Base-by-base conservation (phyloP, 345 rosid genomes). In the Citrus sp. region DNA sequence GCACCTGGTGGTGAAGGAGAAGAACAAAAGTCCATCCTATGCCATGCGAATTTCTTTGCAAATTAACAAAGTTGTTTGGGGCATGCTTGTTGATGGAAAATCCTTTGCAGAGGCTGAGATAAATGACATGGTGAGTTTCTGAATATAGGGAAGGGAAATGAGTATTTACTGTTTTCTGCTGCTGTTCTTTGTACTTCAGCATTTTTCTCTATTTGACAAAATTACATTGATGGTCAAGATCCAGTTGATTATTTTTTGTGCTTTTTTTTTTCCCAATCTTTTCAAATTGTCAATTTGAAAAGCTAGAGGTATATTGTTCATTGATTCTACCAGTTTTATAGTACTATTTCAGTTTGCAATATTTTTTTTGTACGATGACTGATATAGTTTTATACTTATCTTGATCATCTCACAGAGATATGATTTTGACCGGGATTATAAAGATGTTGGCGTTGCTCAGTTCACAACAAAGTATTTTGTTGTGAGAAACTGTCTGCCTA, bases 41-140 rank as follows among this genome's bases (percentile, higher is more conserved):
- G 99, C 99, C 64, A 96, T 96, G 99, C 97, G 95, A 60, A 91
- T 96, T 78, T 92, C 98, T 56, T 84, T 96, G 86, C 92, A 92
- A 87, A 96, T 94, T 65, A 85, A 86, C 66, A 92, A 92, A 83
- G 95, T 96, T 60, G 98, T 94, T 67, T 96, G 99, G 99, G 89
- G 89, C 85, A 96, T 96, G 99, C 97, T 96, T 80, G 83, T 92
- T 73, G 99, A 96, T 85, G 97, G 97, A 65, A 96, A 96, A 92
- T 81, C 98, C 75, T 94, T 96, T 90, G 99, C 99, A 25, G 99
- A 96, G 86, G 97, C 98, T 67, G 98, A 96, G 92, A 96, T 96
- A 84, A 96, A 90, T 89, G 98, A 96, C 87, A 86, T 96, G 98
- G 99, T 96, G 81, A 83, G 92, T 82, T 58, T n/a, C 81, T 75